Base-by-base conservation (phyloP, 2,329 filamentous ascomycete species). In the Monilinia vaccinii-corymbosi region DNA sequence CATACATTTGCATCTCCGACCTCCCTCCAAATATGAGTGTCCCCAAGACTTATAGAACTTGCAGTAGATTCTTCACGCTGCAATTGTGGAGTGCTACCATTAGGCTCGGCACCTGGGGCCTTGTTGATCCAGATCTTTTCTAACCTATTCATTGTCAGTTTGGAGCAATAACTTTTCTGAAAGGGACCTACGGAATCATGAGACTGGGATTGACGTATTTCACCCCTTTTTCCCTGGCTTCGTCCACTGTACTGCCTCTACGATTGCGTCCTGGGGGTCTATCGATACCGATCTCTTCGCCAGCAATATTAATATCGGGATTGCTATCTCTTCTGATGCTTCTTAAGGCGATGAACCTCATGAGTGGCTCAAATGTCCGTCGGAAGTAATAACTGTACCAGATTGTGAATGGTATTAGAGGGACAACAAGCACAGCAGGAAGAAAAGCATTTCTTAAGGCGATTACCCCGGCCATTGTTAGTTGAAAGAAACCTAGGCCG, bases 321-420 rank as follows among this genome's bases (percentile, higher is more conserved):
- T 78, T 76, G n/a, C 83, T 79, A 3, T 83, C 80, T 31, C 83
- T 79, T 65, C 86, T 83, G 61, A 99, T 90, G 68, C 91, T 96
- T 64, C 90, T 83, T 48, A 99, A 77, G 32, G 95, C 91, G 71
- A 99, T 97, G 71, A 94, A 97, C 67, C 85, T 87, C 73, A 92
- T 96, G 62, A 99, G 76, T 0, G 94, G 93, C 68, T 91, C 88
- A 69, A 94, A 99, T 1, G 88, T 88, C 48, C 82, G 81, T 47
- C 83, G 81, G 71, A 90, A 97, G 66, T 90, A 88, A 73, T 89
- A 89, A 64, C 83, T 88, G 71, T 95, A 96, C 92, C 93, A 97
- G 18, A 96, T 77, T 0, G 93, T 97, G 36, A 84, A 83, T 11
- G 86, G 77, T 5, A 96, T 77, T 3, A 99, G 79, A 4, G 94